Conservation (phyloP, 169 alveolate species). For the Theileria equi region DNA sequence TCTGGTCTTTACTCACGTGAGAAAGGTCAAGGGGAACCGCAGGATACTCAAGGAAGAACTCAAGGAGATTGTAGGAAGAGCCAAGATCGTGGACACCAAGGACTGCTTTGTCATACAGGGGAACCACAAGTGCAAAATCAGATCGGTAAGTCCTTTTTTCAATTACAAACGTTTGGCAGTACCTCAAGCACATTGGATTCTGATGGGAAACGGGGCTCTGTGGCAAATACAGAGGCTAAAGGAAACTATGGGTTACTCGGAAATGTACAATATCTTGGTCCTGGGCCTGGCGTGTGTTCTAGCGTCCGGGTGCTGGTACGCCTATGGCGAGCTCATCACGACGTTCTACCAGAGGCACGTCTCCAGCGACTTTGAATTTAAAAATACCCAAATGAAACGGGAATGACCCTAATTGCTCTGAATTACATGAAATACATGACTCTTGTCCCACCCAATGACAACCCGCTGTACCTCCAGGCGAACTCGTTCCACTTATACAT, state of each 20-base stretch:
- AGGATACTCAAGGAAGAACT: slow-evolving; percentile 66
- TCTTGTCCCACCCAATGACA: too few relatives aligned
- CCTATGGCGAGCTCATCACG: slow-evolving; percentile 32
- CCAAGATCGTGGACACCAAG: slow-evolving; percentile 62
- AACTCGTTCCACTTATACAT: too few relatives aligned
- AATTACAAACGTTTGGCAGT: slow-evolving; percentile 2
- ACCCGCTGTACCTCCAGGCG: too few relatives aligned
- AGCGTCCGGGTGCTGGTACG: slow-evolving; percentile 28
- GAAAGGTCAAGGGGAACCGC: slow-evolving; percentile 71
- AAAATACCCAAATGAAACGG: too few relatives aligned
- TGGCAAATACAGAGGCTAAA: not conserved
- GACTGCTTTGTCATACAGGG: slow-evolving; percentile 66
- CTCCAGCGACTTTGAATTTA: slow-evolving; percentile 34
- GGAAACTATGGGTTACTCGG: not conserved
- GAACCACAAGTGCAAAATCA: slow-evolving; percentile 66
- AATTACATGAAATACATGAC: too few relatives aligned
- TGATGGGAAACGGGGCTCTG: not conserved
- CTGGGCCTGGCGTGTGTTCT: too few relatives aligned
- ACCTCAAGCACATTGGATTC: slow-evolving; percentile 55
- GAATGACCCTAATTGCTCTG: too few relatives aligned
- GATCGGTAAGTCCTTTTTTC: slow-evolving; percentile 34
- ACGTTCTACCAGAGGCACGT: slow-evolving; percentile 42
- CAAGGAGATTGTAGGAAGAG: slow-evolving; percentile 58
- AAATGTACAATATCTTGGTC: too few relatives aligned
- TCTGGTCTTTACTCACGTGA: slow-evolving; percentile 67